A percentile compares a stretch with the other conserved stretches of the same genome.
Evolutionary conservation across 495 filamentous ascomycete species (phyloP).

Genomic region (Massariosphaeria phaeospora): DNA sequence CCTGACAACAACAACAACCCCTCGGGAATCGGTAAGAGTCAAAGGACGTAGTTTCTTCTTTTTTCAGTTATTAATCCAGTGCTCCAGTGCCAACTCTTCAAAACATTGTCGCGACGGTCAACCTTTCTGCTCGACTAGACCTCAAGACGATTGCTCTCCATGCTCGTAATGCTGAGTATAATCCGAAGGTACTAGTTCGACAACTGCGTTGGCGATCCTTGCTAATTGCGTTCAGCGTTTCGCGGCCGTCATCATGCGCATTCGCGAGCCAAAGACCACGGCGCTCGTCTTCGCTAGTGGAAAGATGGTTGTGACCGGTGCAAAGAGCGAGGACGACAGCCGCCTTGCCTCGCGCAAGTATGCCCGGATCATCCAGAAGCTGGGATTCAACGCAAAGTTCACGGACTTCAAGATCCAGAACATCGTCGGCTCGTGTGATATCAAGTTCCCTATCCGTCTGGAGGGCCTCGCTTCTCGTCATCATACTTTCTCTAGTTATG

Average conservation of each 20-base stretch:
- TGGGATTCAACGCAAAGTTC: constrained; percentile 99
- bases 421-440: constrained; percentile 97
- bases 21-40: constrained; percentile 60
- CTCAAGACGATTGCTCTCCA: constrained; percentile 99
- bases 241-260: constrained; percentile 99
- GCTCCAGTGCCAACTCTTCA: constrained; percentile 80
- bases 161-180: constrained; percentile 98
- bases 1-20: constrained; percentile 73
- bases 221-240: constrained; percentile 86
- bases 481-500: constrained; percentile 99
- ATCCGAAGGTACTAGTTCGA: constrained; percentile 71
- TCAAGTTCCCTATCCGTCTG: constrained; percentile 97
- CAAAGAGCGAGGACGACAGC: constrained; percentile 97
- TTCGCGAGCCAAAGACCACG: constrained; percentile 97
- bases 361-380: constrained; percentile 98
- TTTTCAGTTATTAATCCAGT: constrained; percentile 4
- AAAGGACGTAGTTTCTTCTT: neutral
- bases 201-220: constrained; percentile 37
- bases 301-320: constrained; percentile 99
- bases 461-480: constrained; percentile 93
- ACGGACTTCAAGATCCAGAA: constrained; percentile 99
- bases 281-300: constrained; percentile 96
- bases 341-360: constrained; percentile 97
- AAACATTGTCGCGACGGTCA: constrained; percentile 99
- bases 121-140: constrained; percentile 95